Percentiles rank a stretch among this genome's conserved stretches.
phyloP scores from a whole-genome alignment of 2,329 filamentous ascomycete genomes.

The Colletotrichum higginsianum region DNA sequence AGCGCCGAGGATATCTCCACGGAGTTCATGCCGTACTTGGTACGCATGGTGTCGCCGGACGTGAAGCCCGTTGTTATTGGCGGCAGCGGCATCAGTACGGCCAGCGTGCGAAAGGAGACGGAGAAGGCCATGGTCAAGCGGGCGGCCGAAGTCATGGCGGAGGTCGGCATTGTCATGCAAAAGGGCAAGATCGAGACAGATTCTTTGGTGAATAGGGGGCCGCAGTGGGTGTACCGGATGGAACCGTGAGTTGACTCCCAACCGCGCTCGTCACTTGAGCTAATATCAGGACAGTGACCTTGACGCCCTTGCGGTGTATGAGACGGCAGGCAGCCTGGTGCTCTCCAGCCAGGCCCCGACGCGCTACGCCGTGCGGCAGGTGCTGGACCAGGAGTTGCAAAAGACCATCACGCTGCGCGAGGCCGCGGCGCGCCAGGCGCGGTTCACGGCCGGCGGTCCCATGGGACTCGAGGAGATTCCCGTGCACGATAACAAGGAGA shows the following conservation, averaged over 20 bases:
- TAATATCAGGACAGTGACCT: conserved; percentile 66
- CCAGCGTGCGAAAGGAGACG: conserved; percentile 88
- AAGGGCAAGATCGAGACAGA: conserved; percentile 84
- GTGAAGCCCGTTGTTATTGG: conserved; percentile 91
- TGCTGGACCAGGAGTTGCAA: conserved; percentile 90
- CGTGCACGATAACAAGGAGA: conserved; percentile 58
- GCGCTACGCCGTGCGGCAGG: conserved; percentile 93
- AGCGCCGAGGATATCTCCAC: conserved; percentile 82
- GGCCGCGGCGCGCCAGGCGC: conserved; percentile 75
- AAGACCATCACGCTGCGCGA: conserved; percentile 79
- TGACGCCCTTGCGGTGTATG: conserved; percentile 84
- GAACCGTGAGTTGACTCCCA: conserved; percentile 78
- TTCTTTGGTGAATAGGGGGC: conserved; percentile 69
- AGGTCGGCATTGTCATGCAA: conserved; percentile 85
- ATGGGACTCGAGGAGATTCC: conserved; percentile 42
- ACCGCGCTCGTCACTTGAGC: conserved; percentile 7
- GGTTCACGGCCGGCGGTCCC: conserved; percentile 66
- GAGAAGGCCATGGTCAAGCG: conserved; percentile 87
- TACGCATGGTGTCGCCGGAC: conserved; percentile 87
- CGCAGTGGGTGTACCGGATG: conserved; percentile 91
- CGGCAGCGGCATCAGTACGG: conserved; percentile 77
- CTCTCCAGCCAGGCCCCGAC: conserved; percentile 77
- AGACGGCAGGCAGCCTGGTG: conserved; percentile 72
- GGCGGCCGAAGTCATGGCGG: conserved; percentile 86
- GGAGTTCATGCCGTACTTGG: conserved; percentile 88